These are phyloP conservation scores for Annulohypoxylon stygium DNA, from an alignment of 495 filamentous ascomycete genomes.

Conservation along the genomic window DNA sequence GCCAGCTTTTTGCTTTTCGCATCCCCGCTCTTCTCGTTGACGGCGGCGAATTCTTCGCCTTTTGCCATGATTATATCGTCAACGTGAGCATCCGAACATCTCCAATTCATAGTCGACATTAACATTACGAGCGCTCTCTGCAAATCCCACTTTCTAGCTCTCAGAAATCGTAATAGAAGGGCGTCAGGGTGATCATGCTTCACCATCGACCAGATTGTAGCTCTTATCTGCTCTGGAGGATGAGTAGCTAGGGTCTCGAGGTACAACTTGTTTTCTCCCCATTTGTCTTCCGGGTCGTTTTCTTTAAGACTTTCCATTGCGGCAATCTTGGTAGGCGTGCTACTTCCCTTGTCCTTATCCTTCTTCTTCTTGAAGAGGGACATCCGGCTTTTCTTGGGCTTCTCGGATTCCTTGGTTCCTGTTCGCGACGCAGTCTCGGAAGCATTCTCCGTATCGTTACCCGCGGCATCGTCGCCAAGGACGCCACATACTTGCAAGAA, in stretches of 20 bases:
- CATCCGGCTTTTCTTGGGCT: constrained; percentile 78
- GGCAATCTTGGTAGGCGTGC: constrained; percentile 43
- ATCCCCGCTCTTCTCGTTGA: constrained; percentile 69
- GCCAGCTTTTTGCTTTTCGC: constrained; percentile 72
- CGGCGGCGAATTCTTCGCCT: constrained; percentile 77
- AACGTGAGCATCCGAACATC: constrained; percentile 82
- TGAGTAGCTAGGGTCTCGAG: constrained; percentile 80
- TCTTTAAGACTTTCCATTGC: constrained; percentile 56
- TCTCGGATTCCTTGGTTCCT: constrained; percentile 61
- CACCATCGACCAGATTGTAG: constrained; percentile 93
- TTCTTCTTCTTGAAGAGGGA: constrained; percentile 73
- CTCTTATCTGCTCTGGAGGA: constrained; percentile 81
- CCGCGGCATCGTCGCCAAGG: constrained; percentile 50
- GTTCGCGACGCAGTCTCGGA: constrained; percentile 44
- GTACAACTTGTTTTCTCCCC: constrained; percentile 89
- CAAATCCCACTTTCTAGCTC: constrained; percentile 96
- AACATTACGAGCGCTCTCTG: constrained; percentile 95
- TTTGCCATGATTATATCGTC: constrained; percentile 86
- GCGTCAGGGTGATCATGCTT: constrained; percentile 96
- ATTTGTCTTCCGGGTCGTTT: constrained; percentile 85
- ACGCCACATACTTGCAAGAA: constrained; percentile 86
- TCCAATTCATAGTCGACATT: constrained; percentile 94
- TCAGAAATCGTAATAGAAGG: constrained; percentile 87
- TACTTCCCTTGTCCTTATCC: constrained; percentile 67
- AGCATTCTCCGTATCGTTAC: constrained; percentile 38